phyloP scores from a whole-genome alignment of 192 early-diverging fungal genomes.

The Entophlyctis luteolus region DNA sequence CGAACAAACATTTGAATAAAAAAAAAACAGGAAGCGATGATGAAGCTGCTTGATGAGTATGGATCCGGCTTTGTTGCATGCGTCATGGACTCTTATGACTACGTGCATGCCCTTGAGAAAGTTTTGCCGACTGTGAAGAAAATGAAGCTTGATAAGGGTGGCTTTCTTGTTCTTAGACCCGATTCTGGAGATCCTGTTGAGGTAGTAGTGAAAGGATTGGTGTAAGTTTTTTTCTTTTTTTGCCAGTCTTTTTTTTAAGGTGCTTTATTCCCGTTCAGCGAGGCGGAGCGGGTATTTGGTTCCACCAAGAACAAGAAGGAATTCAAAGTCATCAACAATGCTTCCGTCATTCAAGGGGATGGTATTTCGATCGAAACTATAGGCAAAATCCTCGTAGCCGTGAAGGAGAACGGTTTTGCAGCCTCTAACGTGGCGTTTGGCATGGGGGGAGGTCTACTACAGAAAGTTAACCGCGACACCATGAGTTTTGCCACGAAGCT shows the following conservation, averaged over 20 bases:
- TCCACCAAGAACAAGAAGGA: slow-evolving; percentile 66
- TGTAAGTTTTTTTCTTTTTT: slow-evolving; percentile 37
- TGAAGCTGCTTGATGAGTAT: slow-evolving; percentile 59
- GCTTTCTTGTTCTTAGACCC: slow-evolving; percentile 76
- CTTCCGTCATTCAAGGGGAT: slow-evolving; percentile 82
- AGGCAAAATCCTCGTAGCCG: slow-evolving; percentile 52
- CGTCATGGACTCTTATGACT: slow-evolving; percentile 91
- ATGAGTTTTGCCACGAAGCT: slow-evolving; percentile 86
- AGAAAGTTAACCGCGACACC: slow-evolving; percentile 82
- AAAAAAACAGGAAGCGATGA: slow-evolving; percentile 56
- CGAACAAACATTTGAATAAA: background rate
- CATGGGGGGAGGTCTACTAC: slow-evolving; percentile 83
- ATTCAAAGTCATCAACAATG: slow-evolving; percentile 68
- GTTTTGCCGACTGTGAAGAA: slow-evolving; percentile 67
- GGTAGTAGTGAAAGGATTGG: slow-evolving; percentile 67
- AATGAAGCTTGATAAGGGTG: slow-evolving; percentile 70
- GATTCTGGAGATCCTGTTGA: slow-evolving; percentile 81
- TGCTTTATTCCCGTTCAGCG: slow-evolving; percentile 28
- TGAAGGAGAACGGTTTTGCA: slow-evolving; percentile 59
- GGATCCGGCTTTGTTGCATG: slow-evolving; percentile 75
- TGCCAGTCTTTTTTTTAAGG: too few species aligned
- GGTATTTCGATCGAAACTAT: slow-evolving; percentile 61
- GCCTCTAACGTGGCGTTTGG: slow-evolving; percentile 75
- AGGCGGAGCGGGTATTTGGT: slow-evolving; percentile 73
- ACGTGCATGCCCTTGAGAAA: slow-evolving; percentile 65